Evolutionary conservation across 495 filamentous ascomycete species (phyloP).

Genomic region (Penicillium alfredii): DNA sequence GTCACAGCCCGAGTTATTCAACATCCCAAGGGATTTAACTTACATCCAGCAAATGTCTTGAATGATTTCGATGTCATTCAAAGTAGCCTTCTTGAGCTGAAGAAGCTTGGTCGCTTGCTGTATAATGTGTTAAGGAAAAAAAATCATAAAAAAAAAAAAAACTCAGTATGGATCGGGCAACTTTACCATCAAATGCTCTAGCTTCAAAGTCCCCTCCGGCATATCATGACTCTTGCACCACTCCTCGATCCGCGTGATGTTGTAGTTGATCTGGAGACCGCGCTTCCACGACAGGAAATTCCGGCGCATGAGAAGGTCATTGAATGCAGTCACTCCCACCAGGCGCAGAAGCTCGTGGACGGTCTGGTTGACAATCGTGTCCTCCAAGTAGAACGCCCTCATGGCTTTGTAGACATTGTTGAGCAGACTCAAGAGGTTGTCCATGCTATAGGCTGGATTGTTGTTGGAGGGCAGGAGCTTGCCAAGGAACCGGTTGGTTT

Average conservation of each 20-base stretch:
- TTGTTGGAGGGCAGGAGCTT: slow-evolving; percentile 87
- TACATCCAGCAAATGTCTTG: slow-evolving; percentile 99
- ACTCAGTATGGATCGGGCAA: background rate
- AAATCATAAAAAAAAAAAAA: background rate
- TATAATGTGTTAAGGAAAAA: slow-evolving; percentile 22
- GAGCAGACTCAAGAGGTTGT: slow-evolving; percentile 90
- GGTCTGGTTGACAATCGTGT: slow-evolving; percentile 89
- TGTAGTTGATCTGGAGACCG: slow-evolving; percentile 99
- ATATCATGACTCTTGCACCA: slow-evolving; percentile 99
- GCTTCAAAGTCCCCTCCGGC: slow-evolving; percentile 94
- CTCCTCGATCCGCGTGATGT: slow-evolving; percentile 98
- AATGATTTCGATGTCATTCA: slow-evolving; percentile 99
- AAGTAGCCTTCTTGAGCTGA: slow-evolving; percentile 96
- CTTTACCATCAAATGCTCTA: slow-evolving; percentile 94
- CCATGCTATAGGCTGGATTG: slow-evolving; percentile 94
- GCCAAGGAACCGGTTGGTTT: slow-evolving; percentile 95
- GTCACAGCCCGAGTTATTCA: too few species aligned
- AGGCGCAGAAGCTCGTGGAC: slow-evolving; percentile 89
- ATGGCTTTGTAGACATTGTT: slow-evolving; percentile 98
- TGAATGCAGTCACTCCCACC: slow-evolving; percentile 97
- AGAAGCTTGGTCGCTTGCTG: slow-evolving; percentile 98
- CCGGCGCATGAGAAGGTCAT: slow-evolving; percentile 93
- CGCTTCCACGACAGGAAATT: slow-evolving; percentile 99
- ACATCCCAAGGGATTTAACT: slow-evolving; percentile 20
- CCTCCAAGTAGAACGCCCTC: slow-evolving; percentile 96